Evolutionary conservation across 2,329 filamentous ascomycete genomes (phyloP), one percentile per base, ranked within the genome.

Genomic region (Lachnellula cervina): DNA sequence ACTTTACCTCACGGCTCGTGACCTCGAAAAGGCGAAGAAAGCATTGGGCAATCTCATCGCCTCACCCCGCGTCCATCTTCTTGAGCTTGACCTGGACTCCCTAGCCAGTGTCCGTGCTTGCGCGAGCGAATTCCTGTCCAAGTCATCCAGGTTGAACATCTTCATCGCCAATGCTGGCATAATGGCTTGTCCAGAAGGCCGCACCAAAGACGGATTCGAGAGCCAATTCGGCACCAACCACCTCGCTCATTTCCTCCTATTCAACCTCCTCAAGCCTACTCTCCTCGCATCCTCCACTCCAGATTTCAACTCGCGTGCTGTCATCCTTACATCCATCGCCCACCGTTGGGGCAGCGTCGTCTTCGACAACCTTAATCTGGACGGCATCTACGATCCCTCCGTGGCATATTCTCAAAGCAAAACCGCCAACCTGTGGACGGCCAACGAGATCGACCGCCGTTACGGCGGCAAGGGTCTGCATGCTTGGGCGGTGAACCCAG

Each of bases 141-240:
- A 67, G 53, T 65, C 59, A 17, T 52, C 62, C n/a, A 64, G 54
- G 52, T 32, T 73, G 14, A 71, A 74, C 49, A 59, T 72, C 28
- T 59, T 66, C 1, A 50, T 66, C 47, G 60, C 57, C 46, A 66
- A 66, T 49, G 64, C 64, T 5, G 64, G 64, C 53, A 49, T 59
- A 28, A 58, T 62, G 58, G 60, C 56, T 17, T 14, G 61, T 3
- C 42, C 54, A 16, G 52, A 59, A 46, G 68, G 73, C 14, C 58
- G 72, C 19, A 80, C 75, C 1, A 60, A 60, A 17, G 77, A 80
- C 55, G 76, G 76, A 35, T 75, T 74, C 62, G 79, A 82, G 59
- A 66, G 66, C 0, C 78, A 82, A 55, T 76, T 82, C 56, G 78
- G 73, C 49, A 75, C 72, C n/a, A 81, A 82, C 64, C 75, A 82